Evolutionary conservation across 768 basidiomycete species (phyloP).

Genomic region (Boletus reticulatus): DNA sequence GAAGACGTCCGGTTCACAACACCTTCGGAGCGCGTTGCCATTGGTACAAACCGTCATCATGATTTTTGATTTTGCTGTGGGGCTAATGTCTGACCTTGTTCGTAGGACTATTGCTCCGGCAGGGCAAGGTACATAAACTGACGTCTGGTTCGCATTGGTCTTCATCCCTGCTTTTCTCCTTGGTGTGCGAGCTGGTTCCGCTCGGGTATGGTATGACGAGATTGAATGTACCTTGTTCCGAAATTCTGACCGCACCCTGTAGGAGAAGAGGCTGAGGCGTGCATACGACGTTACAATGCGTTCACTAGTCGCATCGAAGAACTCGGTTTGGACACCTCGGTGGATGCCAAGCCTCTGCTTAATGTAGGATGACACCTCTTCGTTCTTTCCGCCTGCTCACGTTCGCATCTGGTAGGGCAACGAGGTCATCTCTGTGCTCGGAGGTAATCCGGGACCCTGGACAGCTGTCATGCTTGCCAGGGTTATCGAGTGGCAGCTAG

Average conservation of each 20-base stretch:
- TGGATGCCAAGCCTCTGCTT: conserved; percentile 72
- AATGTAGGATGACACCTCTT: conserved; percentile 53
- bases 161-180: conserved; percentile 68
- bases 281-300: conserved; percentile 62
- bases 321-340: conserved; percentile 54
- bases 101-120: conserved; percentile 65
- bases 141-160: conserved; percentile 66
- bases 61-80: background rate
- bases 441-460: conserved; percentile 66
- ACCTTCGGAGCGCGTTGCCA: conserved; percentile 51
- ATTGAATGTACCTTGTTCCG: background rate
- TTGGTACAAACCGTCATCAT: conserved; percentile 42
- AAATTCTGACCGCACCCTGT: conserved; percentile 2
- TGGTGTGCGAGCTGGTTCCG: conserved; percentile 66
- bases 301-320: conserved; percentile 62
- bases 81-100: background rate
- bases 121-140: conserved; percentile 63
- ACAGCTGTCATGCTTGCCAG: conserved; percentile 59
- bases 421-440: conserved; percentile 56
- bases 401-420: conserved; percentile 54
- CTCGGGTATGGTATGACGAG: conserved; percentile 42
- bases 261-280: conserved; percentile 45
- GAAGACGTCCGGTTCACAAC: conserved; percentile 34
- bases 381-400: background rate
- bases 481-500: conserved; percentile 85